Base-by-base conservation (phyloP, 305 asterid species). In the Rubia peregrina region DNA sequence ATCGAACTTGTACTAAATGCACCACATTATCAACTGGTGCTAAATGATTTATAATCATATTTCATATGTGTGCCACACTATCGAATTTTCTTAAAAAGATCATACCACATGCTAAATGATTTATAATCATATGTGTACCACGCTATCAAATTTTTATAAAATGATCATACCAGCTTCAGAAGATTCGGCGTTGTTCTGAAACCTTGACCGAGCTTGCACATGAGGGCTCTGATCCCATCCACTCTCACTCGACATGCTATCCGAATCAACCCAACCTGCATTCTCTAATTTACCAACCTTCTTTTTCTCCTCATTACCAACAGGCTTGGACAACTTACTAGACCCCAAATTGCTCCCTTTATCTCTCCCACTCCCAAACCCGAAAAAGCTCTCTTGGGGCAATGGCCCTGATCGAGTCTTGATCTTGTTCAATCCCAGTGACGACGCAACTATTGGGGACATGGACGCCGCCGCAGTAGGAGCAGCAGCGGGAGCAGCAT, bases 401-500 rank as follows among this genome's bases (percentile, higher is more conserved):
- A 95, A 81, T 64, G 99, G 98, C 76, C 98, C 99, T 65, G 99
- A 95, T 80, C 99, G 90, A 46, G 99, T 95, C 90, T 95, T 95
- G 61, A 95, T 95, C 87, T 89, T 89, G 81, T 91, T 92, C 85
- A 95, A 79, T n/a, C 99, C 99, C 81, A 95, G 80, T 0, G 99
- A 95, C 0, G 99, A 95, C 2, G 99, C 99, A 80, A 91, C 88
- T n/a, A 95, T 82, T 56, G 98, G 99, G n/a, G 98, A 91, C 60
- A 86, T 84, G 6, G 95, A 83, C 56, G 71, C 56, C 4, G 81
- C 61, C 7, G 87, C 81, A 6, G 82, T 69, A 41, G 78, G 36
- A 30, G 36, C 16, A 2, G 61, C 21, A 61, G 81, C 73, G 49
- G 86, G 56, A 14, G 71, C 72, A 72, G 77, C 78, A 55, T 77